These are phyloP conservation scores for Symbiodinium natans DNA, from an alignment of 73 alveolate species.

Conservation along the genomic window DNA sequence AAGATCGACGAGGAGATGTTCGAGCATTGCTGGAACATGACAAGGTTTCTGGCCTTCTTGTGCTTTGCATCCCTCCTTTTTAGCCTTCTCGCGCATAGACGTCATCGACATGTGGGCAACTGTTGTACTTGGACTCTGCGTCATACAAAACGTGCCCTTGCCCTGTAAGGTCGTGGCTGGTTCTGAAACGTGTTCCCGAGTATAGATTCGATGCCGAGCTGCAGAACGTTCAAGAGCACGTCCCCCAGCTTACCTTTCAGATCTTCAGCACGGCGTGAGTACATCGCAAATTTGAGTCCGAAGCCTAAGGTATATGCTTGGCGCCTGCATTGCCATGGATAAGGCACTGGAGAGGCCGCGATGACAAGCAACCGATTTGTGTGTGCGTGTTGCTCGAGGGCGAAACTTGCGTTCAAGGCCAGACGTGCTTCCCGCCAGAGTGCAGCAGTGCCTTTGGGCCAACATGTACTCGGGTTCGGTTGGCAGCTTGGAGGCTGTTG, in stretches of 20 bases:
- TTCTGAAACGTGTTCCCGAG: slow-evolving; percentile 77
- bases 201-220: slow-evolving; percentile 87
- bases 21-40: slow-evolving; percentile 88
- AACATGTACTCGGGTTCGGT: slow-evolving; percentile 79
- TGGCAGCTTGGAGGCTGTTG: background rate
- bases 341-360: slow-evolving; percentile 73
- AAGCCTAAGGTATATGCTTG: slow-evolving; percentile 57
- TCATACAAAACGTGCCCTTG: background rate
- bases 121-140: no score
- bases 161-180: slow-evolving; percentile 79
- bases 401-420: slow-evolving; percentile 71
- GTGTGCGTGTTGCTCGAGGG: no score
- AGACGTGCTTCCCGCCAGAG: slow-evolving; percentile 83
- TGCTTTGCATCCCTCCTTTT: no score
- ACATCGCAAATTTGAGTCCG: background rate
- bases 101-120: background rate
- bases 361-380: background rate
- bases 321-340: slow-evolving; percentile 92
- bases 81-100: background rate
- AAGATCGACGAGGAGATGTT: slow-evolving; percentile 78
- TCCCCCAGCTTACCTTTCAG: background rate
- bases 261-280: background rate
- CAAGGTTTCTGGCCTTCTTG: background rate
- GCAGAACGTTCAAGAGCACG: slow-evolving; percentile 79
- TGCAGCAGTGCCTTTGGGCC: slow-evolving; percentile 89